Base-by-base conservation (phyloP, 257 asterid species). In the Nicotiana otophora region DNA sequence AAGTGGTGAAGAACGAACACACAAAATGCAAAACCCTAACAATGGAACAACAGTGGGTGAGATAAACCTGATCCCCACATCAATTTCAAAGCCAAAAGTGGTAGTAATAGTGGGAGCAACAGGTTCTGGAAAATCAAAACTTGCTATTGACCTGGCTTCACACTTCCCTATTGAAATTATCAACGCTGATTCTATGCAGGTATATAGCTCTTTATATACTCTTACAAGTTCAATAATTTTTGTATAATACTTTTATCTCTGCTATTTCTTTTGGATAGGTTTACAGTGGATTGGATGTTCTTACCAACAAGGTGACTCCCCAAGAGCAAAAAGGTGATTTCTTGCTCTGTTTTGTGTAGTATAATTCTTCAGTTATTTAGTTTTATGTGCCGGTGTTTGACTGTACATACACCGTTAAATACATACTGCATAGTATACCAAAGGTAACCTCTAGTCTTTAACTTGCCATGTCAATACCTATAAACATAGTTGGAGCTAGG, bases 181-280 rank as follows among this genome's bases (percentile, higher is more conserved):
- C 81, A 96, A 91, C 84, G 97, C 98, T n/a, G 99, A 93, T 82
- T 93, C 98, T 77, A 96, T 96, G 99, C 98, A 94, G 97, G 98
- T 91, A 70, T 20, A 14, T 20, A 14, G 14, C 10, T 53, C 7
- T 67, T 7, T 8, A 3, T 74, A 10, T 48, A 26, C 2, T 74
- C 4, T 0, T 39, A 51, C 26, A 74, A 74, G 28, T 48, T 26
- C 36, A 7, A 0, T 0, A 0, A 0, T 74, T 26, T 74, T 9
- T 30, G 63, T 51, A 8, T 77, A 23, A 9, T 42, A 19, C 5
- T 17, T 34, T 46, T 75, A 16, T 23, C 67, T 61, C 8, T 80
- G 12, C 36, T 76, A 36, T 31, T 53, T 69, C 26, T 74, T 46
- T 11, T 77, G 48, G 55, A 12, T 84, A 92, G 97, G 96, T 94